phyloP scores from a whole-genome alignment of 768 basidiomycete genomes.

The Kwoniella sp. region DNA sequence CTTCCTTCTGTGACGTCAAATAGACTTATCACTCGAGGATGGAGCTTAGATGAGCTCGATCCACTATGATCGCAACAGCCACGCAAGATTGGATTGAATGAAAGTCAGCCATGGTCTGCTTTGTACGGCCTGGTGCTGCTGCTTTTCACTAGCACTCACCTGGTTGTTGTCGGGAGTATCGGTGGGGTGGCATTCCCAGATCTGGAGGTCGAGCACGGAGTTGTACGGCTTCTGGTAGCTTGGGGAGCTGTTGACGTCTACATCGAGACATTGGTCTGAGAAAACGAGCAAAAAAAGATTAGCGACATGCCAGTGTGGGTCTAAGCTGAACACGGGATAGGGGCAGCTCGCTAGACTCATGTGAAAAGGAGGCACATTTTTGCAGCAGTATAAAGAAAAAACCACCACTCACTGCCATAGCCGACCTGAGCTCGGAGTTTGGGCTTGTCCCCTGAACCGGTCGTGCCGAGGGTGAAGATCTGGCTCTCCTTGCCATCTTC shows the following conservation, averaged over 20 bases:
- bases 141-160: background rate
- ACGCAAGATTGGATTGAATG: too few species aligned
- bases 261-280: constrained; percentile 19
- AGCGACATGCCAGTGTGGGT: background rate
- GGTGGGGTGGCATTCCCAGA: constrained; percentile 19
- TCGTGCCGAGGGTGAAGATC: constrained; percentile 11
- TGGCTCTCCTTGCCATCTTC: constrained; percentile 11
- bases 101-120: too few species aligned
- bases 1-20: too few species aligned
- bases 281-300: background rate
- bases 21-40: too few species aligned
- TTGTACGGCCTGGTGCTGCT: too few species aligned
- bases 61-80: too few species aligned
- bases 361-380: too few species aligned
- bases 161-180: constrained; percentile 8
- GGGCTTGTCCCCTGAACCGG: constrained; percentile 5
- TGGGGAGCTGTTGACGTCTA: constrained; percentile 5
- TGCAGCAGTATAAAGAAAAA: background rate
- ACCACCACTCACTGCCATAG: background rate
- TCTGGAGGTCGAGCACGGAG: constrained; percentile 13
- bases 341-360: too few species aligned
- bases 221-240: constrained; percentile 17
- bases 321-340: too few species aligned
- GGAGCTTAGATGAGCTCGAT: background rate
- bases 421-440: constrained; percentile 4